phyloP scores from a whole-genome alignment of 345 rosid genomes.

The Citrus trifoliata region DNA sequence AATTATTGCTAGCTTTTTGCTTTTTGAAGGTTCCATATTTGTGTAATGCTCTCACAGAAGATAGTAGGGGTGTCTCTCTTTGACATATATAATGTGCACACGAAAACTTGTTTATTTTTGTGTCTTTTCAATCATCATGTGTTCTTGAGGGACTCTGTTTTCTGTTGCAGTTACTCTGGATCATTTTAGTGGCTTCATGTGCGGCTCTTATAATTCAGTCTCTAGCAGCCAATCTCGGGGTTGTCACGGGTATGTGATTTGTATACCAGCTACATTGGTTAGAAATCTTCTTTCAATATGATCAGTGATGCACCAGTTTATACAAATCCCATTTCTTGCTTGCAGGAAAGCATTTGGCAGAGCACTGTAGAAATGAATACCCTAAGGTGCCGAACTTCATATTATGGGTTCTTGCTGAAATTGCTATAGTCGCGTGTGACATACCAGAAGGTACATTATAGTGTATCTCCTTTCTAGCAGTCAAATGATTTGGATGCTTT shows the following conservation, averaged over 20 bases:
- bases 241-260: constrained; percentile 66
- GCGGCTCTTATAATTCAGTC: constrained; percentile 92
- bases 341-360: constrained; percentile 90
- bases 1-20: background rate
- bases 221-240: constrained; percentile 91
- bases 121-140: background rate
- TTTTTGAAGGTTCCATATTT: background rate
- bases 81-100: background rate
- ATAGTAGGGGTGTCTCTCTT: background rate
- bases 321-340: background rate
- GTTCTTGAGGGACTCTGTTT: no score
- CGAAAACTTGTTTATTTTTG: background rate
- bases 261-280: background rate
- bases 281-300: background rate
- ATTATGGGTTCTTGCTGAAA: constrained; percentile 87
- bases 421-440: constrained; percentile 89
- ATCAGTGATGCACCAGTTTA: background rate
- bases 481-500: background rate
- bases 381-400: constrained; percentile 71
- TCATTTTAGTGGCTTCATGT: constrained; percentile 89
- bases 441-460: constrained; percentile 73
- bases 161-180: constrained; percentile 76
- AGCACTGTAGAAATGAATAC: constrained; percentile 83
- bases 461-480: constrained; percentile 15
- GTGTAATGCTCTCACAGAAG: background rate